Percentiles rank a stretch among this genome's conserved stretches.
phyloP scores from a whole-genome alignment of 148 eudicot species.

The Fagopyrum tataricum region DNA sequence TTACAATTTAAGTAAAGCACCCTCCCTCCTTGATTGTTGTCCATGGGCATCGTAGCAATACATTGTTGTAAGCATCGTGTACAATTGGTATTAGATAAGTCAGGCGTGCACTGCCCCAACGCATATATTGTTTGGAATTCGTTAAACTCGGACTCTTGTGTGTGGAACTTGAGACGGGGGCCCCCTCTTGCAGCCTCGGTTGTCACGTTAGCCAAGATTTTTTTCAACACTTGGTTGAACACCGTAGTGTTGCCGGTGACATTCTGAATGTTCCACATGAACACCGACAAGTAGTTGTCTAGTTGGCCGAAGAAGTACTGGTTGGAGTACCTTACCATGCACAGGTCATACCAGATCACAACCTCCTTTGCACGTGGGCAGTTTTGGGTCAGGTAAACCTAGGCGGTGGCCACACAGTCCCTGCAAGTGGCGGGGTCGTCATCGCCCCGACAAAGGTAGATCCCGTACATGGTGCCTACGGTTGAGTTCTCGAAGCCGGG shows the following conservation, averaged over 20 bases:
- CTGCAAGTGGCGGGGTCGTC: neutral
- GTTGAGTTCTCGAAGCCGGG: neutral
- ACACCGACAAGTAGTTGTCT: neutral
- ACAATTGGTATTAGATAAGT: slow-evolving; percentile 19
- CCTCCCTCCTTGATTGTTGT: slow-evolving; percentile 16
- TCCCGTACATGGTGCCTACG: neutral
- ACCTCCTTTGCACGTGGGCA: neutral
- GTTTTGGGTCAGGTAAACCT: neutral
- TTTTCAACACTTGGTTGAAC: slow-evolving; percentile 8
- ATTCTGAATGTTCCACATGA: neutral
- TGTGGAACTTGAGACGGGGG: slow-evolving; percentile 17
- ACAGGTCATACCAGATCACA: neutral
- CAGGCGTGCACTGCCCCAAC: slow-evolving; percentile 33
- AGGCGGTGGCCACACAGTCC: neutral
- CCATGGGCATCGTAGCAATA: neutral
- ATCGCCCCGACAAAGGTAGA: neutral
- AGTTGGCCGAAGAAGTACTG: neutral
- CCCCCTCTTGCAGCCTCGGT: slow-evolving; percentile 10
- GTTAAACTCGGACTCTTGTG: slow-evolving; percentile 8
- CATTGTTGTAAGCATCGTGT: slow-evolving; percentile 16
- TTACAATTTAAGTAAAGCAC: slow-evolving; percentile 21
- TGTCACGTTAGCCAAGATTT: slow-evolving; percentile 9
- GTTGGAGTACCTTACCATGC: neutral
- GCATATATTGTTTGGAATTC: slow-evolving; percentile 15
- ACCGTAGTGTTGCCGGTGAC: neutral